Conservation (phyloP, 1,139 yeast species). For the Citeromyces siamensis region DNA sequence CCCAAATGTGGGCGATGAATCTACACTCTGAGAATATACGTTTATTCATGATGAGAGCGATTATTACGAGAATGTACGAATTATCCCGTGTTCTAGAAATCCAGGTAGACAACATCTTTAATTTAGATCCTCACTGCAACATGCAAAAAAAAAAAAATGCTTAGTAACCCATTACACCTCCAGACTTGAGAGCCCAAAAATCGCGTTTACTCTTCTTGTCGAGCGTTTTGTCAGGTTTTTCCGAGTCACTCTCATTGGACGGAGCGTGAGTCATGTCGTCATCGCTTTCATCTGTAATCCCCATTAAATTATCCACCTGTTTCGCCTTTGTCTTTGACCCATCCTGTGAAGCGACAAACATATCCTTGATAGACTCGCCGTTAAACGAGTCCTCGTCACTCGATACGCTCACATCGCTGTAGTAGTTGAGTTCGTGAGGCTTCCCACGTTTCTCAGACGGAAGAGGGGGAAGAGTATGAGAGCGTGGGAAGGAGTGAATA, state of each 20-base stretch:
- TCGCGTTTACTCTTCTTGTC: slow-evolving; percentile 26
- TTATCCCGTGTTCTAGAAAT: no score
- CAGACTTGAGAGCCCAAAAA: slow-evolving; percentile 29
- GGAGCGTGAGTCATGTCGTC: slow-evolving; percentile 2
- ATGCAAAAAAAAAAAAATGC: no score
- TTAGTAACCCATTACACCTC: slow-evolving; percentile 10
- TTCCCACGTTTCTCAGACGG: slow-evolving; percentile 11
- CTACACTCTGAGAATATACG: no score
- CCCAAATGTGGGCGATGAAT: no score
- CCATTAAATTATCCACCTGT: background rate
- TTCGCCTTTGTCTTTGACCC: slow-evolving; percentile 1
- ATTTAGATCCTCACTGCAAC: no score
- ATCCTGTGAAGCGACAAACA: background rate
- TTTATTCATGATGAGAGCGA: no score
- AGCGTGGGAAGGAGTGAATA: slow-evolving; percentile 13
- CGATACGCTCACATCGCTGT: background rate
- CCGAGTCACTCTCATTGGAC: slow-evolving; percentile 8
- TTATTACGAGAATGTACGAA: no score
- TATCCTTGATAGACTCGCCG: background rate
- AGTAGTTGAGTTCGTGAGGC: background rate
- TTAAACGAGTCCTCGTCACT: slow-evolving; percentile 1
- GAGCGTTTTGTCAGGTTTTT: slow-evolving; percentile 9
- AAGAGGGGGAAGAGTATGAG: slow-evolving; percentile 8
- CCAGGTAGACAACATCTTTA: no score
- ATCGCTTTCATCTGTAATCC: background rate